Evolutionary conservation across 2,329 filamentous ascomycete genomes (phyloP).

Genomic region (Verticillium klebahnii): DNA sequence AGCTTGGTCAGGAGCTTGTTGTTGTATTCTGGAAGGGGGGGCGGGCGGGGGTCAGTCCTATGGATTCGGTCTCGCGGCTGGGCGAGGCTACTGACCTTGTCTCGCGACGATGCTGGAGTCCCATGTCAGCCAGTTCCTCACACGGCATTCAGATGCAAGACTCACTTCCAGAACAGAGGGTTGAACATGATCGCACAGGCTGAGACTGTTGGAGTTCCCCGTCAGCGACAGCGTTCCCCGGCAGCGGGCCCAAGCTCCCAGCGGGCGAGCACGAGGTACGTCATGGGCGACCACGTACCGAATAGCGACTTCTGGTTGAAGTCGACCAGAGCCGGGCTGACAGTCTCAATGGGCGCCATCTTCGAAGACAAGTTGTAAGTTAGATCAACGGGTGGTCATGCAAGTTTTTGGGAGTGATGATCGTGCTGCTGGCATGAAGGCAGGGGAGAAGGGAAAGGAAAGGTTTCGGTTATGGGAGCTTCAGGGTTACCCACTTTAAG

Average conservation of each 20-base stretch:
- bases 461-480: not conserved
- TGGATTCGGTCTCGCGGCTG: not conserved
- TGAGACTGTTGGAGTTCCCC: conserved; percentile 57
- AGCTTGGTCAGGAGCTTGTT: conserved; percentile 84
- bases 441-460: not conserved
- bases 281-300: conserved; percentile 41
- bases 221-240: not conserved
- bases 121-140: conserved; percentile 24
- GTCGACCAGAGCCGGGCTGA: conserved; percentile 46
- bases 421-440: not conserved
- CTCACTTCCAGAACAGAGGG: conserved; percentile 99
- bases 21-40: conserved; percentile 68
- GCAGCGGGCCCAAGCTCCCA: not conserved
- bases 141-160: conserved; percentile 16
- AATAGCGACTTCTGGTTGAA: conserved; percentile 62
- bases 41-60: not conserved
- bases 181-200: conserved; percentile 85
- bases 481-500: not conserved
- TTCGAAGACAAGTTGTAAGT: conserved; percentile 1
- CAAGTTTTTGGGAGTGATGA: not conserved
- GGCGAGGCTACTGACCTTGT: conserved; percentile 56
- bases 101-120: conserved; percentile 70
- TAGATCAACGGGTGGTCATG: not conserved
- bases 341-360: conserved; percentile 31
- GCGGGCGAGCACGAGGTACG: not conserved